Base-by-base conservation (phyloP, 495 filamentous ascomycete species). In the Lentithecium fluviatile region DNA sequence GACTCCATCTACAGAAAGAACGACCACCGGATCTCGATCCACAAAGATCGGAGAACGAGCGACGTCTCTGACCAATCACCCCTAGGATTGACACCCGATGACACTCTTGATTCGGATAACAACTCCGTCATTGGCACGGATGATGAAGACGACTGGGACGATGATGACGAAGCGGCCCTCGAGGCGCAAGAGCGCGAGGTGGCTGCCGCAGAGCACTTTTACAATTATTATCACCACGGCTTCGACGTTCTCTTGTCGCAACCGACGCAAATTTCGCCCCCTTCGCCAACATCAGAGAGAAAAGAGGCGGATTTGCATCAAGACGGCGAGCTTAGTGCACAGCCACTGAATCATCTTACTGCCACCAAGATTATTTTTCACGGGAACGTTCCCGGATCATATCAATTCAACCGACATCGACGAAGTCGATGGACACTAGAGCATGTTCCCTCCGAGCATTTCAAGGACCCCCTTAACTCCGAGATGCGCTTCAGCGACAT, bases 191-290 rank as follows among this genome's bases (percentile, higher is more conserved):
- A 64, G 42, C 65, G 65, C 10, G 65, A 68, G 37, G 57, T 68
- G 6, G 65, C 65, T 13, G 65, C 65, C 10, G 65, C 60, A 11
- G 92, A 97, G 74, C 92, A 85, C 65, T 98, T 97, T 73, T 95
- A 91, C 71, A 97, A 97, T 68, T 98, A 97, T 70, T 97, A 96
- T 68, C 87, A 90, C 60, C 87, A 95, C 66, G 94, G 94, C 2
- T 89, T 98, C 67, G 94, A 98, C 73, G 82, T 96, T n/a, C 83
- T 97, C 47, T 80, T 98, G 15, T 96, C 92, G 0, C 81, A 87
- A 26, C 87, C 88, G 19, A 84, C 83, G 2, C 74, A 76, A 2
- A 78, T 85, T 0, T 88, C 87, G 7, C 87, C 86, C 0, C 82
- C 84, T 6, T 87, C 88, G 6, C 83, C 85, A 26, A 59, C 65